Base-by-base conservation (phyloP, 2,329 filamentous ascomycete genomes). In the Paraphoma chrysanthemicola region DNA sequence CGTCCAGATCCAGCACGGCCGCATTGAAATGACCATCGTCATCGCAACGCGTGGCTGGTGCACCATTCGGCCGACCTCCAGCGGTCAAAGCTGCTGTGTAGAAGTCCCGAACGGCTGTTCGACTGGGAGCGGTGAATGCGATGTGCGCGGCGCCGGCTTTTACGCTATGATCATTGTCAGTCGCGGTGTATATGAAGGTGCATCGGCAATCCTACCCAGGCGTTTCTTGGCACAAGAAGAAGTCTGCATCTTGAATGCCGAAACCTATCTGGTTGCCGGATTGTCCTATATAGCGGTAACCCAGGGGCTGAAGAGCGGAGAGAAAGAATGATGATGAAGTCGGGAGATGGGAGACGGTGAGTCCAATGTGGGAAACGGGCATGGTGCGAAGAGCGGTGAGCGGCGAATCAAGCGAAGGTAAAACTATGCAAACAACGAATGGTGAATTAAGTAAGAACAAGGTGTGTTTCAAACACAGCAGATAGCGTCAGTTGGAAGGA, bases 261-360 rank as follows among this genome's bases (percentile, higher is more conserved):
- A 88, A 84, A 5, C 85, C 86, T 62, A 88, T 84, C 51, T 86
- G 85, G 60, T 85, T 82, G 49, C 85, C 85, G 71, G 84, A 81
- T 56, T 85, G 80, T 53, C 85, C 86, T 60, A 92, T 83, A 73
- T 88, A 96, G 58, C 85, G 85, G 59, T 96, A 88, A 38, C 90
- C 90, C 18, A 96, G 83, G 3, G 91, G 90, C 66, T 94, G 91
- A 7, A 92, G 83, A 62, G 92, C 84, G 60, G 90, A 86, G 18
- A 93, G 86, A 77, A 92, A 96, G 81, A 96, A 96, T 7, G 92
- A 95, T 48, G 90, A 87, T 3, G 92, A 90, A 36, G 88, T 87
- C 52, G 92, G 86, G 51, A 96, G 86, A 76, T 93, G 88, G 58
- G 88, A 88, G 71, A 96, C 92, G 38, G 85, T 87, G 59, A 89